Conservation (phyloP, 176 grass and related monocot species). For the Melocanna baccifera region DNA sequence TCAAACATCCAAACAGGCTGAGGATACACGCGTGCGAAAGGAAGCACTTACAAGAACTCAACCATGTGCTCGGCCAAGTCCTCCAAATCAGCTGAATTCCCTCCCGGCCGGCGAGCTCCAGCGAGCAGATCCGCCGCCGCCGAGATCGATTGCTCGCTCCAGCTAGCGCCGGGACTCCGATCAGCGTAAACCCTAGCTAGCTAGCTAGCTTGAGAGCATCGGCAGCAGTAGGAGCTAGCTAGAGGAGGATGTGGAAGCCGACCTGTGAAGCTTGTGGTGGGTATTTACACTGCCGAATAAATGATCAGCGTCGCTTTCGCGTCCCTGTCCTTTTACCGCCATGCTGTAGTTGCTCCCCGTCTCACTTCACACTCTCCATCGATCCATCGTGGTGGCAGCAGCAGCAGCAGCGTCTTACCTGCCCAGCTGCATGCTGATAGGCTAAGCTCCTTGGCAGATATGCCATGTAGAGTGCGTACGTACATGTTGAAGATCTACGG, state of each 20-base stretch:
- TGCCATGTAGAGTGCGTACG: not conserved
- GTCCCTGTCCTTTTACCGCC: constrained; percentile 47
- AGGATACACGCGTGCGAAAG: not conserved
- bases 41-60: constrained; percentile 37
- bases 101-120: not conserved
- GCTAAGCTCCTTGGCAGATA: constrained; percentile 12
- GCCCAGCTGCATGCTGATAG: not conserved
- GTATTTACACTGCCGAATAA: constrained; percentile 40
- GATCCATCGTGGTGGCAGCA: not conserved
- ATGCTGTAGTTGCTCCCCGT: constrained; percentile 22
- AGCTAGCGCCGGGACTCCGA: not conserved
- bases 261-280: constrained; percentile 48
- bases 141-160: not conserved
- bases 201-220: constrained; percentile 13
- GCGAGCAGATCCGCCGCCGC: constrained; percentile 28
- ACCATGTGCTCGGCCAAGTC: not conserved
- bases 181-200: constrained; percentile 50
- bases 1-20: not conserved
- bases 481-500: no score
- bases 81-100: constrained; percentile 6
- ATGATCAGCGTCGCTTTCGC: constrained; percentile 50
- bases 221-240: constrained; percentile 5
- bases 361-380: constrained; percentile 17
- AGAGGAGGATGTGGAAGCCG: constrained; percentile 47
- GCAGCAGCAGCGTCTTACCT: not conserved